Evolutionary conservation across 179 eudicot genomes (phyloP).

Genomic region (Patellifolia procumbens): DNA sequence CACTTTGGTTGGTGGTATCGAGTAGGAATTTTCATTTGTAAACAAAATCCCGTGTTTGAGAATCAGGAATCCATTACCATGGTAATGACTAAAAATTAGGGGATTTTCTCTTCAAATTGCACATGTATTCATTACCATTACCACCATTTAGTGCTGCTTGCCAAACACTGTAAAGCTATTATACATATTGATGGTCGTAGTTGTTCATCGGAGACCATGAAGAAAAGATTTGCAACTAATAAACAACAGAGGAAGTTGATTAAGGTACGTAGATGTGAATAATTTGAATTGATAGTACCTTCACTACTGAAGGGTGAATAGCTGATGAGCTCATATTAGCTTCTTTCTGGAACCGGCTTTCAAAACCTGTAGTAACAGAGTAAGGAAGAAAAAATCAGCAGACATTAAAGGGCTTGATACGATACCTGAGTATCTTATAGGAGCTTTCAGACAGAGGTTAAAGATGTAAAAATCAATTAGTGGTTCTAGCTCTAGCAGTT

Average conservation of each 20-base stretch:
- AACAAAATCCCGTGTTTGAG: too few species aligned
- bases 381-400: background rate
- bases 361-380: conserved; percentile 59
- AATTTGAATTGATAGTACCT: conserved; percentile 40
- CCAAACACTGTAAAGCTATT: too few species aligned
- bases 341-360: conserved; percentile 91
- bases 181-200: too few species aligned
- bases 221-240: too few species aligned
- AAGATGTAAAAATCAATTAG: background rate
- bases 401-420: background rate
- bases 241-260: background rate
- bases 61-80: too few species aligned
- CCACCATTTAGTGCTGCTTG: too few species aligned
- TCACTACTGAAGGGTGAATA: conserved; percentile 80
- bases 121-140: too few species aligned
- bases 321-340: conserved; percentile 83
- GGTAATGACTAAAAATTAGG: too few species aligned
- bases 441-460: background rate
- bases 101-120: too few species aligned
- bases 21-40: too few species aligned
- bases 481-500: background rate
- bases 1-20: too few species aligned
- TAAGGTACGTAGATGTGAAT: background rate
- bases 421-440: background rate
- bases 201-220: too few species aligned